These are phyloP conservation scores for Thamnidium elegans DNA, from an alignment of 192 early-diverging fungal genomes.

Conservation along the genomic window DNA sequence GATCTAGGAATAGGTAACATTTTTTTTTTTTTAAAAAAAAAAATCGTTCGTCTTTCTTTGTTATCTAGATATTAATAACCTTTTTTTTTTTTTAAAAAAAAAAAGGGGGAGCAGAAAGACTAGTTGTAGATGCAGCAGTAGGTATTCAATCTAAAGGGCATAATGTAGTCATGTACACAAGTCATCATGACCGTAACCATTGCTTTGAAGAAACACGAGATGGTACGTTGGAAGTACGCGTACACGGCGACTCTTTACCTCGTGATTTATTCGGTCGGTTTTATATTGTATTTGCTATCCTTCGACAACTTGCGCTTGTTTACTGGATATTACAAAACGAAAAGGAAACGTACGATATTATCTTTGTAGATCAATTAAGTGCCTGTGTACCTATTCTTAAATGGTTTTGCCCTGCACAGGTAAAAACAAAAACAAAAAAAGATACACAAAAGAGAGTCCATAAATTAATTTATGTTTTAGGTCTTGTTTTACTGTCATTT, in stretches of 20 bases:
- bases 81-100: not conserved
- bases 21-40: not conserved
- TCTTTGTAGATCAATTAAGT: constrained; percentile 88
- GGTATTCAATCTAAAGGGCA: constrained; percentile 81
- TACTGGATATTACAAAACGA: constrained; percentile 45
- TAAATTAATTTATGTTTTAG: too few relatives aligned
- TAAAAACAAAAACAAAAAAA: too few relatives aligned
- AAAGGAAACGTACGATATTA: constrained; percentile 61
- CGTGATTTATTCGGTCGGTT: constrained; percentile 65
- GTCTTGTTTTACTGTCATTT: constrained; percentile 97
- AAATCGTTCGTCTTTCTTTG: too few relatives aligned
- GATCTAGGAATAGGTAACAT: constrained; percentile 91
- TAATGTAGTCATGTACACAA: constrained; percentile 79
- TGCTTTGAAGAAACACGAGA: constrained; percentile 91
- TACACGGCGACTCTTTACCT: constrained; percentile 75
- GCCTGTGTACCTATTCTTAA: constrained; percentile 78
- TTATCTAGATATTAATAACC: not conserved
- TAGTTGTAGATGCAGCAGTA: constrained; percentile 89
- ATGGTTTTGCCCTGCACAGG: constrained; percentile 58
- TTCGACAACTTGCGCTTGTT: constrained; percentile 70
- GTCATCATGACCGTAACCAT: constrained; percentile 84
- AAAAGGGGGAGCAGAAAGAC: constrained; percentile 87
- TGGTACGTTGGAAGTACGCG: constrained; percentile 76
- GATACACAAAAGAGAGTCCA: too few relatives aligned
- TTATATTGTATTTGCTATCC: constrained; percentile 79